Base-by-base conservation (phyloP, 2,329 filamentous ascomycete genomes). In the Chaetothyriales sp. region DNA sequence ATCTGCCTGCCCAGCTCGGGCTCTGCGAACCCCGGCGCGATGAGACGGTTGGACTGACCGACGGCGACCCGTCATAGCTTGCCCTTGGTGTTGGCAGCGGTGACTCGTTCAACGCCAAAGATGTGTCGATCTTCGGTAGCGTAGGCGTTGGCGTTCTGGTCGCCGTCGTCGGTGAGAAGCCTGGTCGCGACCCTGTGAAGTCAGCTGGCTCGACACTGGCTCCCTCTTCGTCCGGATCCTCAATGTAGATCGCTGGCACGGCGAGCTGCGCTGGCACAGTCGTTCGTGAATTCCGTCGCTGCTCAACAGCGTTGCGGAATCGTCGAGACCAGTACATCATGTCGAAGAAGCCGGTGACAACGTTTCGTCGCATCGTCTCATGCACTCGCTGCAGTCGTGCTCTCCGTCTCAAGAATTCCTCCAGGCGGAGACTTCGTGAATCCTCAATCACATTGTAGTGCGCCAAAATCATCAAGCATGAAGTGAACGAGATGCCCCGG, bases 401-500 rank as follows among this genome's bases (percentile, higher is more conserved):
- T 55, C 90, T 82, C 39, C 93, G 86, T 52, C 90, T 83, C 51
- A 98, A 69, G 66, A 95, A 98, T 64, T 98, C 92, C 62, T 98
- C 92, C 2, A 98, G 77, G 55, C 86, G 83, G 63, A 98, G 71
- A 67, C 88, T 95, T 74, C 95, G 95, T 71, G 84, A 95, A 67
- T 98, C 92, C 59, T 83, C 95, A 65, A 98, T 98, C 62, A 98
- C 88, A 62, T 96, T 98, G 74, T 98, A 94, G 67, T 98, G 92
- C 32, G 93, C 90, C 51, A 98, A 74, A 54, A 94, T 93, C 84
- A 98, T 92, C 48, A 98, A 74, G 19, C 95, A 83, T 5, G 84
- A 83, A 2, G 87, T 92, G 66, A 98, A 98, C 0, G 86, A 83
- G 53, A 98, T 93, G 46, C 92, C 92, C 55, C 79, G 78, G 61